phyloP scores from a whole-genome alignment of 176 grass and related monocot species.

The Carex parvula region DNA sequence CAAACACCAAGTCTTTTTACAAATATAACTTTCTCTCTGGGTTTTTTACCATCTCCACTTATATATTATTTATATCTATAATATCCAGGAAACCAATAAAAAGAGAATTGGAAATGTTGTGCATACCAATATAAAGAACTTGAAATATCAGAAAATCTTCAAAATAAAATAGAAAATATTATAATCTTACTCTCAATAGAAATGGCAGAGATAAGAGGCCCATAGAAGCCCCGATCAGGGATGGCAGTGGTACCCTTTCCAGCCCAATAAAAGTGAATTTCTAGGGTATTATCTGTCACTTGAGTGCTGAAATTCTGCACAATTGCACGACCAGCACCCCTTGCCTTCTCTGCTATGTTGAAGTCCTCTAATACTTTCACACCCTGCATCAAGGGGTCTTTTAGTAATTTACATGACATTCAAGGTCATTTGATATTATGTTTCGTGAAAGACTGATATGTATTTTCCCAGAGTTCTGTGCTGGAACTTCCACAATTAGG shows the following conservation, averaged over 20 bases:
- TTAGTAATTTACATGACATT: neutral
- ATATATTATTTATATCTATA: neutral
- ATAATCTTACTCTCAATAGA: conserved; percentile 50
- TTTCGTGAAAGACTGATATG: neutral
- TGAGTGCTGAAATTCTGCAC: conserved; percentile 38
- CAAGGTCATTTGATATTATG: neutral
- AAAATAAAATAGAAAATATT: neutral
- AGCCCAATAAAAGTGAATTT: conserved; percentile 90
- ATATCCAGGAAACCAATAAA: neutral
- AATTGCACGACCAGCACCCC: conserved; percentile 38
- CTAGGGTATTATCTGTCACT: conserved; percentile 51
- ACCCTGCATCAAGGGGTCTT: conserved; percentile 40
- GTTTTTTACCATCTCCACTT: neutral
- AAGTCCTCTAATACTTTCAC: conserved; percentile 68
- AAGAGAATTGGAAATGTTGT: neutral
- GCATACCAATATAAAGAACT: neutral
- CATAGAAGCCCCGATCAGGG: conserved; percentile 61
- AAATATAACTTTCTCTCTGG: neutral
- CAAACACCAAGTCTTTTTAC: neutral
- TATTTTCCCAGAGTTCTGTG: neutral
- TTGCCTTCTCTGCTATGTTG: conserved; percentile 62
- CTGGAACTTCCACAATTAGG: neutral
- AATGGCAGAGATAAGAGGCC: conserved; percentile 89
- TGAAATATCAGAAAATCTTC: neutral
- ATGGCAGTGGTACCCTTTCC: conserved; percentile 78